Percentiles rank a stretch among this genome's conserved stretches.
These are phyloP conservation scores for Podila minutissima DNA, from an alignment of 192 early-diverging fungal genomes.

Conservation along the genomic window DNA sequence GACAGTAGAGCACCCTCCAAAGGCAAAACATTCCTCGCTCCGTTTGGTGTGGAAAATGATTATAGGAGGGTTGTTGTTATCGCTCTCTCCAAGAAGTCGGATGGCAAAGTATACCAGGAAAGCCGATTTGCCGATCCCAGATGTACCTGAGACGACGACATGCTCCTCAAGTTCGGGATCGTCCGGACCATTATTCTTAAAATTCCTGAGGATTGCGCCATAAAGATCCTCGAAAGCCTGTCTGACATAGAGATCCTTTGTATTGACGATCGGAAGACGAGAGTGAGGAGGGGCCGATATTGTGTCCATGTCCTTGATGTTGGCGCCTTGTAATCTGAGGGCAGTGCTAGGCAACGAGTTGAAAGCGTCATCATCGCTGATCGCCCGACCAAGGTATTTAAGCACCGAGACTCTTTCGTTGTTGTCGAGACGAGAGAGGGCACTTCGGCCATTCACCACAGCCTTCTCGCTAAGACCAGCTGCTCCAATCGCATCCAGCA, in stretches of 20 bases:
- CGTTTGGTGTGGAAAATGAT: conserved; percentile 26
- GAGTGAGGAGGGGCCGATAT: background rate
- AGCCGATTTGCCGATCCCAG: conserved; percentile 45
- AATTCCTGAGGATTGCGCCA: background rate
- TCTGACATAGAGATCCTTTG: conserved; percentile 28
- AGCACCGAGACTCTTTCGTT: too few relatives aligned
- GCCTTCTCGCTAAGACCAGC: conserved; percentile 14
- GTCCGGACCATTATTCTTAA: background rate
- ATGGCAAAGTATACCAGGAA: conserved; percentile 50
- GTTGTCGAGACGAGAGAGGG: conserved; percentile 19
- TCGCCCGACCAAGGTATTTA: background rate
- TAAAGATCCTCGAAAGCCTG: conserved; percentile 30
- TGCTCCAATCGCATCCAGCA: conserved; percentile 7
- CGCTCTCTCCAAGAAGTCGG: conserved; percentile 26
- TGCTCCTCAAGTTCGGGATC: background rate
- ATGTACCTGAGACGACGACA: conserved; percentile 39
- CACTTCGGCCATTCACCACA: conserved; percentile 3
- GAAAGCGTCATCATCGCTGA: background rate
- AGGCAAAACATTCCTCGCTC: background rate
- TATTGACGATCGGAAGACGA: conserved; percentile 15
- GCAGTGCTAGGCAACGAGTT: conserved; percentile 2
- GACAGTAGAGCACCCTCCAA: conserved; percentile 7
- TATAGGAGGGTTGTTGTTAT: conserved; percentile 26
- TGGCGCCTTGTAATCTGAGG: background rate
- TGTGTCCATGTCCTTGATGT: conserved; percentile 12